Evolutionary conservation across 495 filamentous ascomycete species (phyloP).

Genomic region (Amniculicola lignicola): DNA sequence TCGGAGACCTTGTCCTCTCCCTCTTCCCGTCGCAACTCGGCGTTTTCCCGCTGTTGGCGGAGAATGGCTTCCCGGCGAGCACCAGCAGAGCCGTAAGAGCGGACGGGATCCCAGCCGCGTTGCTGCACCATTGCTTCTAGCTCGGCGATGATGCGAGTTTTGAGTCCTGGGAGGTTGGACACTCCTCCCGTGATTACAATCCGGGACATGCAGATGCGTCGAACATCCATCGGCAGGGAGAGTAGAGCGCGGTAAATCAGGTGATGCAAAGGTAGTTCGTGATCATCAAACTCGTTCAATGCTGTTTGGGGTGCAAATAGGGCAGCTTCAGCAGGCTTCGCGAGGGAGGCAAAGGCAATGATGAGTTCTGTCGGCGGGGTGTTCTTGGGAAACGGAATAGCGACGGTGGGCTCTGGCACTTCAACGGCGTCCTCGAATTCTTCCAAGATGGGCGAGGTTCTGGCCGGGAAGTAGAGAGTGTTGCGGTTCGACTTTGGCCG

Average conservation of each 20-base stretch:
- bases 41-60: constrained; percentile 39
- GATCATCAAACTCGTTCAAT: constrained; percentile 68
- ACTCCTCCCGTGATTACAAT: constrained; percentile 85
- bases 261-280: constrained; percentile 71
- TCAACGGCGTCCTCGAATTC: constrained; percentile 33
- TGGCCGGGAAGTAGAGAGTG: constrained; percentile 28
- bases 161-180: constrained; percentile 75
- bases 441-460: constrained; percentile 38
- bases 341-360: constrained; percentile 64
- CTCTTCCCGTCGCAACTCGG: constrained; percentile 31
- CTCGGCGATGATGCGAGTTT: constrained; percentile 73
- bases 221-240: constrained; percentile 72
- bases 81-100: constrained; percentile 39
- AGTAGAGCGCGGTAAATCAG: constrained; percentile 76
- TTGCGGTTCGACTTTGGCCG: constrained; percentile 7
- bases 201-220: constrained; percentile 81
- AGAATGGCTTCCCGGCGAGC: constrained; percentile 40
- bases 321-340: constrained; percentile 70
- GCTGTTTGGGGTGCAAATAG: constrained; percentile 61
- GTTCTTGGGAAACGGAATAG: constrained; percentile 51
- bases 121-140: constrained; percentile 59
- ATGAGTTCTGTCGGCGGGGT: constrained; percentile 51
- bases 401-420: constrained; percentile 37
- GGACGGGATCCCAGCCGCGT: constrained; percentile 73
- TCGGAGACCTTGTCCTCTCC: constrained; percentile 15